Evolutionary conservation across 805 yeast genomes (phyloP).

Genomic region (Scheffersomyces lignosus): DNA sequence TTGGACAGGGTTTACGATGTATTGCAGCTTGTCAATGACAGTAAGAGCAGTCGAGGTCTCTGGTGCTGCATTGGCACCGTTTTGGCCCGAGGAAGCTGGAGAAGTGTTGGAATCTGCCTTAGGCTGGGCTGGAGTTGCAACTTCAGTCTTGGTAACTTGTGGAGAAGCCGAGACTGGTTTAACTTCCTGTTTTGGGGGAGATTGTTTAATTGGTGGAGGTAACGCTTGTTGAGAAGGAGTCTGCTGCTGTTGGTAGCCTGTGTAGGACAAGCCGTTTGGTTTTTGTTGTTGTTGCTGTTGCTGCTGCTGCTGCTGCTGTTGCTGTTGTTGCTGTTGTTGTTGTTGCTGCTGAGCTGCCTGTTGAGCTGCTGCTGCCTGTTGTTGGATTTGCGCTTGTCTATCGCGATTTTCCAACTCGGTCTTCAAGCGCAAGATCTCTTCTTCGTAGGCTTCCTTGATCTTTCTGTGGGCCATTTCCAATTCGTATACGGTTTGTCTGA

Average conservation of each 20-base stretch:
- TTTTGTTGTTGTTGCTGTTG: conserved; percentile 13
- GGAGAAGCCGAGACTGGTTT: conserved; percentile 11
- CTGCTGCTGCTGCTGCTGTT: conserved; percentile 15
- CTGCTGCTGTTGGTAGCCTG: conserved; percentile 15
- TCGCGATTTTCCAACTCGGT: conserved; percentile 82
- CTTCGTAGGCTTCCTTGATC: conserved; percentile 94
- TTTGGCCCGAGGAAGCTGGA: conserved; percentile 20
- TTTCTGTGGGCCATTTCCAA: conserved; percentile 91
- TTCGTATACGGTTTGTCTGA: conserved; percentile 91
- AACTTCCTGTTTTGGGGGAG: conserved; percentile 17
- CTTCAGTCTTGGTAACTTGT: conserved; percentile 16
- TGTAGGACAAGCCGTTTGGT: conserved; percentile 11
- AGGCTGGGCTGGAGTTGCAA: conserved; percentile 10
- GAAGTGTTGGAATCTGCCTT: conserved; percentile 1
- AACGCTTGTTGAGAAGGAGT: conserved; percentile 5
- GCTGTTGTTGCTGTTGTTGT: conserved; percentile 25
- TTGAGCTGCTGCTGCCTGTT: conserved; percentile 43
- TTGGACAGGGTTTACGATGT: conserved; percentile 43
- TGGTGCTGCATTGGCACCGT: conserved; percentile 15
- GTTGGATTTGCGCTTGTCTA: conserved; percentile 47
- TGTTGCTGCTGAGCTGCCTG: conserved; percentile 35
- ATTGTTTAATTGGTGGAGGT: conserved; percentile 17
- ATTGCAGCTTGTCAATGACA: conserved; percentile 40
- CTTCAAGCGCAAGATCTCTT: conserved; percentile 82
- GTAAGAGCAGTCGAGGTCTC: conserved; percentile 35